These are phyloP conservation scores for Penicillium sp. DNA, from an alignment of 2,329 filamentous ascomycete genomes.

Conservation along the genomic window DNA sequence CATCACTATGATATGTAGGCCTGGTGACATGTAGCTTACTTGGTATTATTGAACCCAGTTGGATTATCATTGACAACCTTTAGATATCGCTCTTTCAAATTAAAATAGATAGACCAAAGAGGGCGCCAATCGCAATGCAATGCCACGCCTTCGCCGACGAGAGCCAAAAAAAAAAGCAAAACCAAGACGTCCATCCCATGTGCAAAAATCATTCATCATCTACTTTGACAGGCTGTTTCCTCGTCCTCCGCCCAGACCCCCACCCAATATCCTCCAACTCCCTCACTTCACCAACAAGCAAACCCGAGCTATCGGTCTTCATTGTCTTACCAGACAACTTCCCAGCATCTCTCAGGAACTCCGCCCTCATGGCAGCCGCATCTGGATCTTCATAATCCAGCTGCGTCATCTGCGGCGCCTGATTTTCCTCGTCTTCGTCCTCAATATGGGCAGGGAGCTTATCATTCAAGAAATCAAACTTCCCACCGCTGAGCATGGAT, in stretches of 20 bases:
- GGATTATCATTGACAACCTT: not conserved
- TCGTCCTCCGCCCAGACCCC: constrained; percentile 31
- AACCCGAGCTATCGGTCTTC: constrained; percentile 9
- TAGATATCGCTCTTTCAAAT: constrained; percentile 1
- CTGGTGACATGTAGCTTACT: not conserved
- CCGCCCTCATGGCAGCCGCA: constrained; percentile 49
- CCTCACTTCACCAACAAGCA: constrained; percentile 24
- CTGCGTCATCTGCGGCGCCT: constrained; percentile 39
- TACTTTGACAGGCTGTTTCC: constrained; percentile 22
- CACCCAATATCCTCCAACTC: constrained; percentile 30
- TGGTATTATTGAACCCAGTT: not conserved
- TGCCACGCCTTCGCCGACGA: constrained; percentile 2
- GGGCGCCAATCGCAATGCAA: constrained; percentile 19
- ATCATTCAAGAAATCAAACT: constrained; percentile 26
- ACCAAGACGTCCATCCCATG: not conserved
- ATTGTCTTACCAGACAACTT: constrained; percentile 34
- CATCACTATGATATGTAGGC: not conserved
- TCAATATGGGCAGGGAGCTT: constrained; percentile 16
- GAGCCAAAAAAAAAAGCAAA: not conserved
- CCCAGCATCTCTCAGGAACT: constrained; percentile 41
- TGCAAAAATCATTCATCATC: constrained; percentile 14
- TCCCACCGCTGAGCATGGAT: constrained; percentile 26
- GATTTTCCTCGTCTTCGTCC: constrained; percentile 27
- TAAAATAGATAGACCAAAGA: constrained; percentile 1
- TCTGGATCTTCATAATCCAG: constrained; percentile 44